Evolutionary conservation across 2,329 filamentous ascomycete genomes (phyloP).

Genomic region (Colletotrichum simmondsii): DNA sequence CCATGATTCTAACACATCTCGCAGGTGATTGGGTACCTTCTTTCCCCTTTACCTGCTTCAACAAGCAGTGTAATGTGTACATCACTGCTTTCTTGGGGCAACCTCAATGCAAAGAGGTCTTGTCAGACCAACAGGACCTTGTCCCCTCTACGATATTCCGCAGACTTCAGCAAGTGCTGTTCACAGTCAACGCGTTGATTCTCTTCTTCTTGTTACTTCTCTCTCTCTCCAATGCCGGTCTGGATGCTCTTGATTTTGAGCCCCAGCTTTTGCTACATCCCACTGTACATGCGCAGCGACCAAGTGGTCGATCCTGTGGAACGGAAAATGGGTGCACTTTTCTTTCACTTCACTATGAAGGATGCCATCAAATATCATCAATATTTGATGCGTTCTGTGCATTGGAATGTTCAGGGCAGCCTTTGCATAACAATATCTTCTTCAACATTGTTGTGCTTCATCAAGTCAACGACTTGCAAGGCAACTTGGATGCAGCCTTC

Average conservation of each 20-base stretch:
- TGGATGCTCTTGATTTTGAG: not conserved
- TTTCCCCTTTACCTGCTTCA: not conserved
- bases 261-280: not conserved
- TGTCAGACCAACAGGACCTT: not conserved
- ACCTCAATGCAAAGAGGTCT: not conserved
- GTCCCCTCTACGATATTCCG: not conserved
- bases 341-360: not conserved
- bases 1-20: not conserved
- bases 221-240: not conserved
- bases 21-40: conserved; percentile 3
- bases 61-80: not conserved
- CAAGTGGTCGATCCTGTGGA: not conserved
- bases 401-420: not conserved
- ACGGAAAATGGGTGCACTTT: not conserved
- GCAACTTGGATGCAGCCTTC: not conserved
- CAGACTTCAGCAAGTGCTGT: conserved; percentile 3
- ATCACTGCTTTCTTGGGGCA: not conserved
- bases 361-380: no score
- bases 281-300: not conserved
- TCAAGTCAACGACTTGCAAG: not conserved
- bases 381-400: not conserved
- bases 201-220: not conserved
- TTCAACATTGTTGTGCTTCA: not conserved
- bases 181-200: not conserved
- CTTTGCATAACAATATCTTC: not conserved